Evolutionary conservation across 2,329 filamentous ascomycete genomes (phyloP).

Genomic region (Didymella pomorum): DNA sequence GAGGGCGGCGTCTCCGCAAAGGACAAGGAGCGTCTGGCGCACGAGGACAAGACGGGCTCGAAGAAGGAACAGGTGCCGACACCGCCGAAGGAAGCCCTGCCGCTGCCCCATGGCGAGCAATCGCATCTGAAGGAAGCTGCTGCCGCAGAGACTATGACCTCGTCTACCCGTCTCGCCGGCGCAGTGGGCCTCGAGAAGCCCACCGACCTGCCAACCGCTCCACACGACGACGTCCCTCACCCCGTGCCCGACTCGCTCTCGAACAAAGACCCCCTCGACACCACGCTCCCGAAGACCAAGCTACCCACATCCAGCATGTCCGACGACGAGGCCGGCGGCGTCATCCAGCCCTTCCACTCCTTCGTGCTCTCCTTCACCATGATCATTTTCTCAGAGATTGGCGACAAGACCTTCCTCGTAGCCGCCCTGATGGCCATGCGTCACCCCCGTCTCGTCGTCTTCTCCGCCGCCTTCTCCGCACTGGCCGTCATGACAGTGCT

Average conservation of each 20-base stretch:
- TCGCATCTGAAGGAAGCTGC: constrained; percentile 59
- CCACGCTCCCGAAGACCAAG: constrained; percentile 36
- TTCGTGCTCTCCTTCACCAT: constrained; percentile 92
- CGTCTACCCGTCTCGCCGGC: constrained; percentile 39
- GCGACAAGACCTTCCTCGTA: constrained; percentile 98
- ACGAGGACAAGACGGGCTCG: constrained; percentile 71
- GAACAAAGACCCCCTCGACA: constrained; percentile 65
- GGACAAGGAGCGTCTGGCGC: constrained; percentile 74
- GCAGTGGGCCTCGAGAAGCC: constrained; percentile 69
- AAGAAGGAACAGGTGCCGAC: constrained; percentile 78
- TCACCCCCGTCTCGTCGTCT: constrained; percentile 90
- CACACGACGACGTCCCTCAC: constrained; percentile 72
- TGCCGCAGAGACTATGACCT: constrained; percentile 14
- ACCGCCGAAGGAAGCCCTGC: constrained; percentile 84
- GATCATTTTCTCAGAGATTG: constrained; percentile 96
- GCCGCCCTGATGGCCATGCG: constrained; percentile 99
- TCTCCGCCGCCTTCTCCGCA: constrained; percentile 91
- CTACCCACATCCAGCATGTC: constrained; percentile 34
- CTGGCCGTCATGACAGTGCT: constrained; percentile 94
- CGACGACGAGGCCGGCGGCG: constrained; percentile 62
- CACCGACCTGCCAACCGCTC: constrained; percentile 77
- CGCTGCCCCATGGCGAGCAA: constrained; percentile 81
- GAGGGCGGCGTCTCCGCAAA: constrained; percentile 91
- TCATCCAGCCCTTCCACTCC: constrained; percentile 85
- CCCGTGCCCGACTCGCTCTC: constrained; percentile 70